phyloP scores from a whole-genome alignment of 2,329 filamentous ascomycete genomes.

The Xylariaceae sp. region DNA sequence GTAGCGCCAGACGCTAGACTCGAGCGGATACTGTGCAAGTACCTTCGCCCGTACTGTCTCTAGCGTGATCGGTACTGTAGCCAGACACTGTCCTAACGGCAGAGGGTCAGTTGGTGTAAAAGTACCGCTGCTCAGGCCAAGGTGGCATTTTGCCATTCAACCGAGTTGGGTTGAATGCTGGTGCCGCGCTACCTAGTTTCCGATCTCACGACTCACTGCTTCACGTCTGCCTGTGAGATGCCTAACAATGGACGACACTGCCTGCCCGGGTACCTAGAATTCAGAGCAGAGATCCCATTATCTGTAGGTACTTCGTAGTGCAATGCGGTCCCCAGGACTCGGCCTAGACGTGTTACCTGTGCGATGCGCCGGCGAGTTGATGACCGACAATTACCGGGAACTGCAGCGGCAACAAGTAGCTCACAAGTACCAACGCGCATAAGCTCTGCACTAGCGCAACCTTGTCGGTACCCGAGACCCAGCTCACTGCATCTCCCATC shows the following conservation, averaged over 20 bases:
- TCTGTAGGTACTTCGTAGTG: neutral
- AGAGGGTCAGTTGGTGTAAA: too few relatives aligned
- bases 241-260: neutral
- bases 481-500: neutral
- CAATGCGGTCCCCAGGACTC: neutral
- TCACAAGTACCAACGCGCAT: neutral
- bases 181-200: conserved; percentile 5
- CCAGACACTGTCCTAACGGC: too few relatives aligned
- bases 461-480: neutral
- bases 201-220: neutral
- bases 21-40: too few relatives aligned
- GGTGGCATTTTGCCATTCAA: conserved; percentile 4
- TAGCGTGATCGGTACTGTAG: too few relatives aligned
- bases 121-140: conserved; percentile 5
- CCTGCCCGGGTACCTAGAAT: neutral
- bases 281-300: neutral
- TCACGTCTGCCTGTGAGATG: too few relatives aligned
- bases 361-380: neutral
- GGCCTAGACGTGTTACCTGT: neutral
- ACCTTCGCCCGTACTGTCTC: too few relatives aligned
- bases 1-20: too few relatives aligned
- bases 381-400: neutral
- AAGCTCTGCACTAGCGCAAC: too few relatives aligned
- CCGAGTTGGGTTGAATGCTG: neutral
- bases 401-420: neutral